Base-by-base conservation (phyloP, 2,329 filamentous ascomycete species). In the Colletotrichum falcatum region DNA sequence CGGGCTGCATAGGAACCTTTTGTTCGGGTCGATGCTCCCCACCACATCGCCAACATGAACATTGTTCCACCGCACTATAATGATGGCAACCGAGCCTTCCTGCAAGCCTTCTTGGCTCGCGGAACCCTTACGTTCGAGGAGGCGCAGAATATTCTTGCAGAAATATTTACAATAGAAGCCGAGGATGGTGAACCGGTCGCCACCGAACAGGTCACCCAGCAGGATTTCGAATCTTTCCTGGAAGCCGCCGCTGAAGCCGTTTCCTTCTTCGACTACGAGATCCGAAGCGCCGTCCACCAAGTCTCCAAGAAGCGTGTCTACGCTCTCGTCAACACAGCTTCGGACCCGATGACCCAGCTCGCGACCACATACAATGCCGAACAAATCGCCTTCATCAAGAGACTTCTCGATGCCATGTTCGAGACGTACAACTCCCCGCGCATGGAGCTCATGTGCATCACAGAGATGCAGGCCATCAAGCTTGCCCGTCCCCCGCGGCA, bases 351-450 rank as follows among this genome's bases (percentile, higher is more conserved):
- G 70, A 97, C 94, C 0, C 95, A 98, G 77, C 87, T 98, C 48
- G 94, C 95, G 2, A 98, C 96, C 0, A 90, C 89, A 0, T 93
- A 92, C 78, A 88, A 86, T 9, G 84, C 94, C 0, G 94, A 97
- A 74, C 95, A 98, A 82, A 93, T 98, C 39, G 90, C 92, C 0
- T 99, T 94, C 78, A 89, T 98, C 65, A 96, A 97, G 81, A 87
- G 96, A 11, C 80, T 98, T 3, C 87, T 99, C 0, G 95, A 98
- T 79, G 90, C 88, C 75, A 97, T 99, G 89, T 99, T 98, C 78
- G 94, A 97, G 73, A 92, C 89, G 26, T 90, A 94, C 83, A 98
- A 98, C 78, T 94, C 91, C 0, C 86, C 85, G 11, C 86, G 89
- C n/a, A 89, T 90, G 76, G 95, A 99, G 81, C 88, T 94, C 33